Conservation (phyloP, 805 yeast species). For the Candida maris region DNA sequence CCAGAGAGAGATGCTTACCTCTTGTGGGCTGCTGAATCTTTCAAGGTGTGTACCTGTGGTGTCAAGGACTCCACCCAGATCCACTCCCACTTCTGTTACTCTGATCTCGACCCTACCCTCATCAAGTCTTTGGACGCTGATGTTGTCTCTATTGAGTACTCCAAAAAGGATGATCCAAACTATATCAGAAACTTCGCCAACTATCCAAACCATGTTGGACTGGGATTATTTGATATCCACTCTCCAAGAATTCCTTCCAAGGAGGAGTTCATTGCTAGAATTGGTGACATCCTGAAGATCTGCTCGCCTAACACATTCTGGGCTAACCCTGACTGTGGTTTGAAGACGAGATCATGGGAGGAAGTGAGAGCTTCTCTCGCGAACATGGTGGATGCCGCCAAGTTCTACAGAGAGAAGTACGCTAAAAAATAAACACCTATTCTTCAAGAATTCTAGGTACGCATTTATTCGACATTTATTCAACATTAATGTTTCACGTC, state of each 20-base stretch:
- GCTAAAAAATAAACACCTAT: conserved; percentile 21
- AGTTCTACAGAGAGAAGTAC: conserved; percentile 72
- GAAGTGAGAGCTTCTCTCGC: conserved; percentile 93
- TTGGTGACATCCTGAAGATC: conserved; percentile 89
- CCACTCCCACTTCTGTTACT: conserved; percentile 99
- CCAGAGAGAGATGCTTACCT: conserved; percentile 93
- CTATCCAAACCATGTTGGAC: conserved; percentile 99
- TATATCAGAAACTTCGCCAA: conserved; percentile 96
- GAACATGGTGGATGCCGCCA: conserved; percentile 99
- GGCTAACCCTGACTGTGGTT: conserved; percentile 99
- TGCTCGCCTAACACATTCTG: conserved; percentile 98
- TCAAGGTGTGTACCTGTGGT: conserved; percentile 99
- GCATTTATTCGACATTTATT: conserved; percentile 37
- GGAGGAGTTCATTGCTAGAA: conserved; percentile 92
- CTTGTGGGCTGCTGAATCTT: conserved; percentile 98
- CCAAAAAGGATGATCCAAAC: conserved; percentile 98
- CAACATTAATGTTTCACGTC: conserved; percentile 35
- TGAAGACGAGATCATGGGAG: conserved; percentile 99
- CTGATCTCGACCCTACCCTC: conserved; percentile 98
- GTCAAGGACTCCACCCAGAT: conserved; percentile 93
- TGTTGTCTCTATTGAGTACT: conserved; percentile 98
- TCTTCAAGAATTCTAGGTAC: conserved; percentile 8
- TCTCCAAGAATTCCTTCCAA: conserved; percentile 99
- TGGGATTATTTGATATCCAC: conserved; percentile 98
- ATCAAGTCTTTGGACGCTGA: conserved; percentile 99